Evolutionary conservation across 1,284 basidiomycete genomes (phyloP), one percentile per base, ranked within the genome.

Genomic region (Trichosporon inkin): DNA sequence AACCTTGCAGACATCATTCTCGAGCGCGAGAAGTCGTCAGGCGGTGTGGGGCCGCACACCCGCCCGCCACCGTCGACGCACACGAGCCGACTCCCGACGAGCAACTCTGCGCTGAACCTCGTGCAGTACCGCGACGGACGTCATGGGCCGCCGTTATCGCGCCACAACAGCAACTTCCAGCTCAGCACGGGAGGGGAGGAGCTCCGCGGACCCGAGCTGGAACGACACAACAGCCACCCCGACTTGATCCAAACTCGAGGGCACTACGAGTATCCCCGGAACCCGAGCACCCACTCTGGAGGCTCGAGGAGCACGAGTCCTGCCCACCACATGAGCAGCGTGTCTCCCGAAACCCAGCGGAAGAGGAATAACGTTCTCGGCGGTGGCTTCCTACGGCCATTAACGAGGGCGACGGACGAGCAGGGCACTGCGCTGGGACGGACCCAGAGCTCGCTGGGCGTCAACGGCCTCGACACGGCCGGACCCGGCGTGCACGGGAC

Each of bases 21-120:
- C 2, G 75, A 77, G 56, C 61, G 75, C 44, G 71, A 73, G 51
- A 77, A 75, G 58, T 77, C 75, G n/a, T 67, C 71, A 2, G 70
- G 66, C 13, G 57, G 60, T 13, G 53, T 47, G 28, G 55, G 54
- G 19, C 41, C 57, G 13, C 65, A 67, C 34, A 53, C 60, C 16
- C 63, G 70, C 51, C 68, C 70, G 13, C 68, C 71, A 2, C 70
- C 68, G 2, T 67, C 67, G 8, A 67, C 61, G 8, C 68, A 69
- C 47, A 63, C 54, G n/a, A 65, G 68, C n/a, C 57, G 58, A 14
- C 53, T 70, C 3, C 65, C 70, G 2, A 66, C 69, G 1, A 65
- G 63, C 6, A 56, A 55, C 2, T 71, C 71, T 3, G 70, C 69
- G 4, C 55, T 67, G 35, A 71, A 73, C 58, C 64, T 74, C 1